Evolutionary conservation across 129 eudicot species (phyloP).

Genomic region (Mikania micrantha): DNA sequence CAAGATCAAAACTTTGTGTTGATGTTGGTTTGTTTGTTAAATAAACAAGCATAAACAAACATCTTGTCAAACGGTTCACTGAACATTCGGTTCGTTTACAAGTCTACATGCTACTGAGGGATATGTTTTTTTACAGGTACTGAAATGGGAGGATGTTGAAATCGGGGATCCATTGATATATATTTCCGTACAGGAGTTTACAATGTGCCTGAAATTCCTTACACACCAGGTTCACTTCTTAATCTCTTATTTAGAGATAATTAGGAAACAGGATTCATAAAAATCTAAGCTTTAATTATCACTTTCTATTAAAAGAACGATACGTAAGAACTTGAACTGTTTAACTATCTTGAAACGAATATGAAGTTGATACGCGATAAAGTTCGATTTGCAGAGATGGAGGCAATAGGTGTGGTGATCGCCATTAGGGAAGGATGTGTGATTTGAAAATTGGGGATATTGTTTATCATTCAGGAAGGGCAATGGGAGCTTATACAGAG

Average conservation of each 20-base stretch:
- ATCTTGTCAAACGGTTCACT: no score
- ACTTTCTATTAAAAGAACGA: no score
- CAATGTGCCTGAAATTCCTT: conserved; percentile 54
- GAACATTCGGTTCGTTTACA: no score
- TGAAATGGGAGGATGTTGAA: conserved; percentile 91
- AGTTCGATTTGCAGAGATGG: conserved; percentile 39
- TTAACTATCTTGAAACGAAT: no score
- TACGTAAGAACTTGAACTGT: no score
- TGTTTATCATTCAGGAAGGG: conserved; percentile 52
- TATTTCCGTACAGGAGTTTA: conserved; percentile 83
- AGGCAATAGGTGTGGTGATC: conserved; percentile 72
- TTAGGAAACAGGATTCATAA: neutral
- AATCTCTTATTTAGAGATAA: neutral
- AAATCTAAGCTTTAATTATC: neutral
- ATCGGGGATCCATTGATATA: conserved; percentile 75
- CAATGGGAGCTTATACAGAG: conserved; percentile 63
- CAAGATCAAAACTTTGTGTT: no score
- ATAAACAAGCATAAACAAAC: no score
- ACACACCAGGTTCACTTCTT: conserved; percentile 64
- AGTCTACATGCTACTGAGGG: no score
- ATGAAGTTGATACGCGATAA: neutral
- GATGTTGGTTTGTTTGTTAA: no score
- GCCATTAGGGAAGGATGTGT: conserved; percentile 60
- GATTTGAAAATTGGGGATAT: conserved; percentile 52
- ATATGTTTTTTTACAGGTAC: conserved; percentile 42